phyloP scores from a whole-genome alignment of 495 filamentous ascomycete genomes.

The Rostrohypoxylon terebratum region DNA sequence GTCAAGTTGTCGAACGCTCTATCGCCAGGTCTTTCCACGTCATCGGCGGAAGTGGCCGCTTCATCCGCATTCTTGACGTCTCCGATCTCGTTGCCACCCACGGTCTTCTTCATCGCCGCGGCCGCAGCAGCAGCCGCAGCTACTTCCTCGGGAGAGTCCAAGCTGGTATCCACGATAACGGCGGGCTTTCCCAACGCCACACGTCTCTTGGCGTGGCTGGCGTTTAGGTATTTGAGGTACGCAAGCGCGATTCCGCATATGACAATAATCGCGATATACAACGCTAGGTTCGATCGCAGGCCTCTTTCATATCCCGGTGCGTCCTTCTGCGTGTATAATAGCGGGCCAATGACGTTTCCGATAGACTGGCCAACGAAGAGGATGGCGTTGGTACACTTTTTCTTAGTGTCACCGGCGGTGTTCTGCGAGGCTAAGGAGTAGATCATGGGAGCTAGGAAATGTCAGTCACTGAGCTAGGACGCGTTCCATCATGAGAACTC shows the following conservation, averaged over 20 bases:
- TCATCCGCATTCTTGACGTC: conserved; percentile 19
- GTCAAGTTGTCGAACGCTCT: conserved; percentile 62
- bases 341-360: conserved; percentile 67
- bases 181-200: conserved; percentile 63
- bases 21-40: conserved; percentile 44
- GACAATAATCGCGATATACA: conserved; percentile 66
- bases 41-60: not conserved
- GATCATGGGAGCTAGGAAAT: conserved; percentile 62
- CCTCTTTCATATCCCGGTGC: conserved; percentile 66
- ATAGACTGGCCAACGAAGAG: conserved; percentile 69
- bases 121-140: conserved; percentile 13
- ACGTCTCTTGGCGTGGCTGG: conserved; percentile 61
- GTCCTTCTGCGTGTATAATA: conserved; percentile 66
- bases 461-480: conserved; percentile 35
- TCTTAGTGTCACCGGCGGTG: conserved; percentile 73
- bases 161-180: conserved; percentile 46
- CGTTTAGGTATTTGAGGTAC: conserved; percentile 65
- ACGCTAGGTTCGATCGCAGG: conserved; percentile 65
- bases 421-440: conserved; percentile 73
- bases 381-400: conserved; percentile 68
- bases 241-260: conserved; percentile 57
- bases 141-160: conserved; percentile 38
- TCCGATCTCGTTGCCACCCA: not conserved
- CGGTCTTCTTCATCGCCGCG: not conserved
- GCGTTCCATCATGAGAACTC: conserved; percentile 44